Evolutionary conservation across 495 filamentous ascomycete species (phyloP), one percentile per base, ranked within the genome.

Genomic region (Xylaria castorea): DNA sequence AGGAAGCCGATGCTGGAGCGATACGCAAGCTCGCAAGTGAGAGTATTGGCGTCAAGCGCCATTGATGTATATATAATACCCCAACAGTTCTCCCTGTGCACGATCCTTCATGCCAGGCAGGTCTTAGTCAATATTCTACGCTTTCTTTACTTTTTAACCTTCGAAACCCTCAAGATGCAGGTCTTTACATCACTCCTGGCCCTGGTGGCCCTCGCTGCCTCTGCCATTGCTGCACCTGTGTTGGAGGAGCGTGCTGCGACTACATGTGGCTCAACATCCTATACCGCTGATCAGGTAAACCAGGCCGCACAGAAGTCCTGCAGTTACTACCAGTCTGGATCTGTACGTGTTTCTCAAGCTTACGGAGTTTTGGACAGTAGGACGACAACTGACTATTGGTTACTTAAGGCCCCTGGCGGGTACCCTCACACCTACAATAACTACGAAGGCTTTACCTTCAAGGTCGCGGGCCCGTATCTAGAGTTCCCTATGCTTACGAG

Each of bases 341-440:
- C 73, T 4, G 70, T 71, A 71, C 2, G 61, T 71, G 20, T 25
- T 12, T 27, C n/a, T 42, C 11, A 16, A 46, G 3, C 11, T 55
- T 38, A 8, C 40, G 11, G 9, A 16, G 30, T 9, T 34, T 64
- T 11, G 5, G 3, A 22, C 38, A 14, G 48, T 25, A 42, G 20
- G 2, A 57, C 0, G 22, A 34, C 30, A 65, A 40, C 34, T 36
- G n/a, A 70, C 67, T 14, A 20, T 22, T 38, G 20, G 14, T n/a
- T 44, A 7, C 50, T 34, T 11, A 32, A 71, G 70, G 83, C 81
- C 2, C 82, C 81, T n/a, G 78, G 81, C 71, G 72, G 76, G 61
- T 91, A 91, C 78, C 90, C 89, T 3, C 89, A 92, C 80, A 81
- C 80, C 18, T 91, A 91, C 79, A 87, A 91, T 79, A 85, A 92